Conservation (phyloP, 331 rosid species). For the Malus hybrid region DNA sequence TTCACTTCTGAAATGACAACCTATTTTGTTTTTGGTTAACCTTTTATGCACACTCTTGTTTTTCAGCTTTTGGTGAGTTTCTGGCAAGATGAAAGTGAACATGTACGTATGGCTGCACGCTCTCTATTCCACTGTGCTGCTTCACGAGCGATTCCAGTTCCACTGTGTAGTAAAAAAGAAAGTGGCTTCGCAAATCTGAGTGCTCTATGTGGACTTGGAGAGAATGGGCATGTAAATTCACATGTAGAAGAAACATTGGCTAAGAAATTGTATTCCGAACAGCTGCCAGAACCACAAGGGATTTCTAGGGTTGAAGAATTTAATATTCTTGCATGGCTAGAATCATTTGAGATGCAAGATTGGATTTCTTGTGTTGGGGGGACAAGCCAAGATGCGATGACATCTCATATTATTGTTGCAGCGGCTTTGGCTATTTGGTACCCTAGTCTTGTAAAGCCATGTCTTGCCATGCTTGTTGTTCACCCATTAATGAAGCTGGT, state of each 20-base stretch:
- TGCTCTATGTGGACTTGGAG: conserved; percentile 27
- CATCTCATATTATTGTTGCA: conserved; percentile 93
- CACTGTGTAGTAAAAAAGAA: conserved; percentile 46
- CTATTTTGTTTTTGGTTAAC: not conserved
- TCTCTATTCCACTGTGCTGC: conserved; percentile 96
- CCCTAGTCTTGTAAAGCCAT: conserved; percentile 80
- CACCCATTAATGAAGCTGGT: conserved; percentile 90
- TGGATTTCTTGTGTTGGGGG: conserved; percentile 99
- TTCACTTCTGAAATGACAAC: not conserved
- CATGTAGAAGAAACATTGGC: conserved; percentile 29
- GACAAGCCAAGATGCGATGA: conserved; percentile 96
- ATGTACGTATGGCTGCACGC: conserved; percentile 94
- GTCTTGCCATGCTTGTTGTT: conserved; percentile 61
- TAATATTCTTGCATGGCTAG: conserved; percentile 66
- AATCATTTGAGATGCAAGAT: conserved; percentile 91
- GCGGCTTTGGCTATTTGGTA: conserved; percentile 97
- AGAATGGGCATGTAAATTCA: conserved; percentile 24
- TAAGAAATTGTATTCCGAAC: conserved; percentile 2
- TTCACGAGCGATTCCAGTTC: conserved; percentile 74
- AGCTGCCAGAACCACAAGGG: conserved; percentile 21
- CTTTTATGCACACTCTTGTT: conserved; percentile 14
- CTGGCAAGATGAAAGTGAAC: conserved; percentile 97
- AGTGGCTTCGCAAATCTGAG: conserved; percentile 25
- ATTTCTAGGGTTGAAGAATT: conserved; percentile 48
- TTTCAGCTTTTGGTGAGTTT: conserved; percentile 90